Evolutionary conservation across 2,329 filamentous ascomycete genomes (phyloP).

Genomic region (Aurifilum marmelostoma): DNA sequence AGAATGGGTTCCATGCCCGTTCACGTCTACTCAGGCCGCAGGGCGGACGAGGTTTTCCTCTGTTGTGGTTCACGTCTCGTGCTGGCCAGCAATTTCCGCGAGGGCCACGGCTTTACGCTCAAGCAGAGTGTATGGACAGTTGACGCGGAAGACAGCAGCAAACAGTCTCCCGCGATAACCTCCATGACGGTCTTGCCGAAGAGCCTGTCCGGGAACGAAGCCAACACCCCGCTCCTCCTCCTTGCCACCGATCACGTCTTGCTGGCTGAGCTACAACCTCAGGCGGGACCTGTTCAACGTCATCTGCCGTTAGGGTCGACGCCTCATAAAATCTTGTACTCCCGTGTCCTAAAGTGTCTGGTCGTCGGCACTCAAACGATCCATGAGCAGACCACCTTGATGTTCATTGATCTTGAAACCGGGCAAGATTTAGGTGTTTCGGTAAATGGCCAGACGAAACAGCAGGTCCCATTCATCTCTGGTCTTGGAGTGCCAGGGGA

Average conservation of each 20-base stretch:
- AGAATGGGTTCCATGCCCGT: slow-evolving; percentile 38
- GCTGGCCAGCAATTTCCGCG: slow-evolving; percentile 45
- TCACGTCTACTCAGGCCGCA: slow-evolving; percentile 30
- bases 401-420: slow-evolving; percentile 60
- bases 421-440: slow-evolving; percentile 52
- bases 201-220: slow-evolving; percentile 43
- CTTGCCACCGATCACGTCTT: slow-evolving; percentile 55
- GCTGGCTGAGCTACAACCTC: slow-evolving; percentile 54
- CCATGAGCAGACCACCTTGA: slow-evolving; percentile 50
- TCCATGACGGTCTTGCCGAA: slow-evolving; percentile 49
- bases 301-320: slow-evolving; percentile 51
- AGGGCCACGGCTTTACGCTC: slow-evolving; percentile 41
- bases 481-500: slow-evolving; percentile 61
- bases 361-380: slow-evolving; percentile 53
- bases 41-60: slow-evolving; percentile 42
- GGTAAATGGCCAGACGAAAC: slow-evolving; percentile 39
- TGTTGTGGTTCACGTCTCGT: slow-evolving; percentile 54
- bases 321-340: slow-evolving; percentile 59
- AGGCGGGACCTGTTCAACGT: slow-evolving; percentile 52
- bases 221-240: slow-evolving; percentile 51
- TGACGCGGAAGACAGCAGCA: slow-evolving; percentile 50
- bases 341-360: slow-evolving; percentile 53
- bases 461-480: slow-evolving; percentile 52
- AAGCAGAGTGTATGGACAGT: slow-evolving; percentile 56
- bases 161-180: slow-evolving; percentile 52